Evolutionary conservation across 2,329 filamentous ascomycete genomes (phyloP), one percentile per base, ranked within the genome.

Genomic region (Nakataea oryzae): DNA sequence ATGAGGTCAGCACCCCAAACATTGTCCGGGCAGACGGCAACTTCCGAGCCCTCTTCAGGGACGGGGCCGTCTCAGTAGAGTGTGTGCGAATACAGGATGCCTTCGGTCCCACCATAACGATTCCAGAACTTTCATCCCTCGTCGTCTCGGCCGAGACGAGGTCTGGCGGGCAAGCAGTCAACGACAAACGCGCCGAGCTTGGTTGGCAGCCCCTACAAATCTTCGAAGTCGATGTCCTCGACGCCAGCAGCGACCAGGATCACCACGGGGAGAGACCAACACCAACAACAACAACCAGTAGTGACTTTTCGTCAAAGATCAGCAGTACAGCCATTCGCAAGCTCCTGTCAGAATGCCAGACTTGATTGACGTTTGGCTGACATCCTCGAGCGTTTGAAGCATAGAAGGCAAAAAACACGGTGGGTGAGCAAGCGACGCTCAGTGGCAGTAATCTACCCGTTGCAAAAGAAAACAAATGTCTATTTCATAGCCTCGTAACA

Each of bases 101-200:
- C 0, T 97, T 89, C 74, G 95, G 95, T 0, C 95, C 95, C 3
- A 97, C 95, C 0, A 90, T 96, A 64, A 91, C 90, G 0, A 87
- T 93, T 63, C 83, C 90, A 72, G 78, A 81, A 32, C 88, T 97
- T 65, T 86, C 89, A 57, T 90, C 88, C 0, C 80, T 99, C 62
- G 88, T 96, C 3, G 86, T 97, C 7, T 97, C 93, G 7, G 87
- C 84, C 14, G 95, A 99, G 78, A 97, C 95, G 21, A 83, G 90
- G 61, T 81, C 86, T 1, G 95, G 95, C 41, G 95, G 93, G 6
- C 79, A 85, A 63, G 90, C 90, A 0, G 91, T 99, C 67, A 99
- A 99, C 71, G 82, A 88, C n/a, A 90, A 88, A 72, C 84, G 95
- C 57, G 76, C 70, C 30, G 88, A 90, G 67, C 88, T 87, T 64